Evolutionary conservation across 306 rosid species (phyloP), one percentile per base, ranked within the genome.

Genomic region (Glycine latifolia): DNA sequence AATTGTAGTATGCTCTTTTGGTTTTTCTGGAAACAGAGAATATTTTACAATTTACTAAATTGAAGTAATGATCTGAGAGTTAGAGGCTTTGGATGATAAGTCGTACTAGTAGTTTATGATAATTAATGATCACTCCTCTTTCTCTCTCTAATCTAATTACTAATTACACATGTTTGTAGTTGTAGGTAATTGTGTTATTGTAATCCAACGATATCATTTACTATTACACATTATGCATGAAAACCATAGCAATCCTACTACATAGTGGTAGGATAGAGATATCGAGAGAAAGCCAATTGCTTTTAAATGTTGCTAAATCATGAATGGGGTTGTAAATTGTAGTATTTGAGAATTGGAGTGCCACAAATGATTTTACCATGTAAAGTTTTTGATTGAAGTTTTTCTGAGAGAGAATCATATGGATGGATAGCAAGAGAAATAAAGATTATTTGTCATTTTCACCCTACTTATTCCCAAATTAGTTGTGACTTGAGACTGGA

Each of bases 401-500:
- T 52, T 59, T 12, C 9, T 33, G 48, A 20, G 65, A 48, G 75
- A 47, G 35, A 58, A 53, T 13, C 41, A 41, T 47, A 8, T 5
- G 9, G 59, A 26, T 5, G 54, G 61, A 52, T 73, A 8, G 35
- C 7, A 35, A 61, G 13, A 62, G 48, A 52, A 7, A 48, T 46
- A 26, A n/a, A 31, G 26, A 12, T 26, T 79, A 13, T 37, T 79
- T 63, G 3, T 13, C 79, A 73, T 59, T 68, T 54, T 62, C 7
- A 10, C 17, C 15, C 73, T 10, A 10, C n/a, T 81, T 67, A 6
- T 72, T 67, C 16, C 69, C 5, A 52, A 67, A 53, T 31, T 75
- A 10, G 58, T 79, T 71, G 41, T 50, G 78, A 76, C 55, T 77
- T 71, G 41, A 41, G 85, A 76, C 72, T 83, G 46, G 76, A 35